phyloP scores from a whole-genome alignment of 2,329 filamentous ascomycete genomes.

The Alternaria tenuissima region DNA sequence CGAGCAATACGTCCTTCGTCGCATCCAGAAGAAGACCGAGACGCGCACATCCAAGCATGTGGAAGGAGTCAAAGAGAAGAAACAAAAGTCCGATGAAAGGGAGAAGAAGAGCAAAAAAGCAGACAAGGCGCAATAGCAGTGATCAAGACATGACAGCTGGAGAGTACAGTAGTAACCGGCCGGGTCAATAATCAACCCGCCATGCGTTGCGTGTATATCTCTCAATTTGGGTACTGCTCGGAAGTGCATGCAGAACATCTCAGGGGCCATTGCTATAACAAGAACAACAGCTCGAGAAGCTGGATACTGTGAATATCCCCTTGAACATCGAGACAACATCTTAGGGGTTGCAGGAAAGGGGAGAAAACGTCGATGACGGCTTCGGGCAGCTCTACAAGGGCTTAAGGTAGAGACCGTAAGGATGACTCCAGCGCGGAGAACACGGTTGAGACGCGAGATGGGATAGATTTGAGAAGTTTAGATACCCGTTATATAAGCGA shows the following conservation, averaged over 20 bases:
- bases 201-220: background rate
- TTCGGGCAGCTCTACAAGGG: background rate
- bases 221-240: background rate
- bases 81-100: background rate
- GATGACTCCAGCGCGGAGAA: background rate
- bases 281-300: background rate
- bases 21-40: conserved; percentile 45
- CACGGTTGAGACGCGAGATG: background rate
- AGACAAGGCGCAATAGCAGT: conserved; percentile 7
- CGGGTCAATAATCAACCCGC: too few relatives aligned
- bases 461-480: background rate
- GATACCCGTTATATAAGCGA: background rate
- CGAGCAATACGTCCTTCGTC: conserved; percentile 46
- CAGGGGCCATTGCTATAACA: background rate
- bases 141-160: background rate
- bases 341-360: background rate
- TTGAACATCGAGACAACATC: background rate
- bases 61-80: background rate
- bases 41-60: conserved; percentile 18
- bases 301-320: background rate
- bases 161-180: background rate
- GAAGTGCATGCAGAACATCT: background rate
- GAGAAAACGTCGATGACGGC: background rate
- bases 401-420: background rate
- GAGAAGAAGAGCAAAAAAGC: conserved; percentile 5